Base-by-base conservation (phyloP, 2,329 filamentous ascomycete species). In the Verticillium alfalfae region DNA sequence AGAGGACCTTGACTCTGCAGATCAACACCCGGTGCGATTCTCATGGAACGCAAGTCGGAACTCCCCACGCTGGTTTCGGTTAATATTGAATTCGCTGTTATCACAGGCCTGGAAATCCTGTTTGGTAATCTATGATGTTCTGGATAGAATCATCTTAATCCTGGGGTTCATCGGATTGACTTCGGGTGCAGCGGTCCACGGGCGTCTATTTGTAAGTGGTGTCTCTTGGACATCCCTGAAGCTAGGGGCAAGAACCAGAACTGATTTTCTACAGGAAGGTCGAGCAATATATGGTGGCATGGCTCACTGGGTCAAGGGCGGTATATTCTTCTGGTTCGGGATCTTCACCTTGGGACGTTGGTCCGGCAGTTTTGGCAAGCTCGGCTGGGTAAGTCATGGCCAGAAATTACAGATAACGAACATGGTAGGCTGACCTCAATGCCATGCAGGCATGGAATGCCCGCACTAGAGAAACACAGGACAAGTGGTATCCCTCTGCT, bases 251-350 rank as follows among this genome's bases (percentile, higher is more conserved):
- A 31, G 26, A 31, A 31, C 26, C 26, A 52, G 45, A 22, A n/a
- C 22, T 10, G 26, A n/a, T 9, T 26, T 13, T 45, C 12, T 5
- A 38, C 66, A 93, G 89, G 88, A 89, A 72, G 89, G 84, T 5
- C 73, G 74, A 26, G 80, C 81, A 2, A 79, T 97, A 62, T 96
- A 94, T 79, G 93, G 88, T 67, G 92, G 94, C 2, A 81, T 97
- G 52, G 94, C 94, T 8, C 94, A 98, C 72, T 97, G 92, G 79
- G 88, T 97, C 73, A 98, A 98, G 73, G 94, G 94, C 56, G 91
- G 91, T 3, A 90, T 98, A 60, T 98, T 98, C 80, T 92, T 97
- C 78, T 95, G 92, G 88, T 91, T 96, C 65, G 94, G 94, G 9
- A 76, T 97, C 22, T 78, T 97, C 63, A 96, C 92, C 0, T 81